Conservation (phyloP, 768 basidiomycete genomes). For the Boletus reticulatus region DNA sequence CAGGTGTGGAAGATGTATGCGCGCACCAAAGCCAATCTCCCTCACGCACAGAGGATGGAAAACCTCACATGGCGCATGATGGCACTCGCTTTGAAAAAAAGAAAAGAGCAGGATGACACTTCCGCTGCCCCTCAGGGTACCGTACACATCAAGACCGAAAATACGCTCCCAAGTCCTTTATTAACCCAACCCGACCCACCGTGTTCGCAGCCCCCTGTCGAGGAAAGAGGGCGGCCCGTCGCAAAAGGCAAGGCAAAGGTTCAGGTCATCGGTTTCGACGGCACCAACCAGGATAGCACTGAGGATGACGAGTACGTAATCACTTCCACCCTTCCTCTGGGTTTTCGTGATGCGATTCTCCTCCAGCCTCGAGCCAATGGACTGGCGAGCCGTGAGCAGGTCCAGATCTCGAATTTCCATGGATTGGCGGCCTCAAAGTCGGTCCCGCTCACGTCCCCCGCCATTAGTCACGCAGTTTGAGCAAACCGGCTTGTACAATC, state of each 20-base stretch:
- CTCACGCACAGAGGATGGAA: conserved; percentile 95
- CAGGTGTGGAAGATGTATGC: conserved; percentile 98
- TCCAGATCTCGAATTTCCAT: conserved; percentile 88
- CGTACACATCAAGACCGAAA: conserved; percentile 25
- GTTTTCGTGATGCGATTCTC: conserved; percentile 25
- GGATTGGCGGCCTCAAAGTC: conserved; percentile 84
- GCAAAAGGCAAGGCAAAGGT: conserved; percentile 81
- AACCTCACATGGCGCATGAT: conserved; percentile 99
- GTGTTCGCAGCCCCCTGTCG: conserved; percentile 21
- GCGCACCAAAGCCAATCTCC: conserved; percentile 82
- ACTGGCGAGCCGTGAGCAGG: conserved; percentile 90
- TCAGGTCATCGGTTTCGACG: conserved; percentile 80
- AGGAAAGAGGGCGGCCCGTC: conserved; percentile 68
- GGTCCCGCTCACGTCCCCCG: conserved; percentile 76
- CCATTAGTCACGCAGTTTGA: conserved; percentile 50
- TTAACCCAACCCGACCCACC: conserved; percentile 1
- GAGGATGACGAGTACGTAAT: conserved; percentile 74
- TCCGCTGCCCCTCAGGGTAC: background rate
- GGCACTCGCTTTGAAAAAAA: conserved; percentile 90
- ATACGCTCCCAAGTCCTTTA: background rate
- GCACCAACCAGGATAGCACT: conserved; percentile 62
- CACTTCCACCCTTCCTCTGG: conserved; percentile 17
- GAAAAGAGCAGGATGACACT: conserved; percentile 65
- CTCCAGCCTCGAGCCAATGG: conserved; percentile 66
- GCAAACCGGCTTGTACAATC: conserved; percentile 34